A percentile compares a stretch with the other conserved stretches of the same genome.
These are phyloP conservation scores for Pleomassaria siparia DNA, from an alignment of 2,329 filamentous ascomycete species.

Conservation along the genomic window DNA sequence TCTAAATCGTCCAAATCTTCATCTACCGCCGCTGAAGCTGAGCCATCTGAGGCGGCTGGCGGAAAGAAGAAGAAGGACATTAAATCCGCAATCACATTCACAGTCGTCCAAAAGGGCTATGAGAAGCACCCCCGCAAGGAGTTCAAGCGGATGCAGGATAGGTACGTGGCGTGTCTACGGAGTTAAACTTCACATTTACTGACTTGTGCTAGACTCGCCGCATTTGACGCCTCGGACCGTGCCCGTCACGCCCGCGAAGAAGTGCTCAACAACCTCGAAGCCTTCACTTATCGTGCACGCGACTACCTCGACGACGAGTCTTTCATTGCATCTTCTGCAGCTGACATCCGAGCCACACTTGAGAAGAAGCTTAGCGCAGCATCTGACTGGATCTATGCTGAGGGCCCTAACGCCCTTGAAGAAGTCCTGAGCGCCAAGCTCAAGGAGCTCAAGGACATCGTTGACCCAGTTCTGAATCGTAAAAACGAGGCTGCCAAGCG, in stretches of 20 bases:
- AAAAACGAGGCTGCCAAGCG: constrained; percentile 71
- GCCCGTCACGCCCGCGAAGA: constrained; percentile 78
- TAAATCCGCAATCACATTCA: constrained; percentile 54
- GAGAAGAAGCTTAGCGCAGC: constrained; percentile 67
- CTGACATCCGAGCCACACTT: constrained; percentile 66
- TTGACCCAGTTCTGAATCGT: constrained; percentile 74
- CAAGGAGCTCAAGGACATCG: constrained; percentile 74
- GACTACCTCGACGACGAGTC: constrained; percentile 77
- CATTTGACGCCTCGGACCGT: constrained; percentile 84
- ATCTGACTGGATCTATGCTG: constrained; percentile 90
- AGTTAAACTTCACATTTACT: constrained; percentile 6
- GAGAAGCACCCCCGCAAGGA: constrained; percentile 62
- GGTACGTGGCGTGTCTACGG: constrained; percentile 28
- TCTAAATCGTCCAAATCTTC: constrained; percentile 39
- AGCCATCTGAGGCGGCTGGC: constrained; percentile 49
- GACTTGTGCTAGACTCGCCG: constrained; percentile 62
- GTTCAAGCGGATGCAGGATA: constrained; percentile 61
- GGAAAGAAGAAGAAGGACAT: constrained; percentile 56
- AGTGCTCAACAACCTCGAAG: constrained; percentile 88
- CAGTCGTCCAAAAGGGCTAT: constrained; percentile 50
- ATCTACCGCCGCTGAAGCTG: constrained; percentile 44
- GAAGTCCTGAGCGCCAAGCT: constrained; percentile 75
- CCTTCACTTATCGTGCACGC: constrained; percentile 84
- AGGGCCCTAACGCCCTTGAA: constrained; percentile 73
- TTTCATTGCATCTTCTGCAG: constrained; percentile 72